phyloP scores from a whole-genome alignment of 2,329 filamentous ascomycete genomes.

The Pyrenophora seminiperda region DNA sequence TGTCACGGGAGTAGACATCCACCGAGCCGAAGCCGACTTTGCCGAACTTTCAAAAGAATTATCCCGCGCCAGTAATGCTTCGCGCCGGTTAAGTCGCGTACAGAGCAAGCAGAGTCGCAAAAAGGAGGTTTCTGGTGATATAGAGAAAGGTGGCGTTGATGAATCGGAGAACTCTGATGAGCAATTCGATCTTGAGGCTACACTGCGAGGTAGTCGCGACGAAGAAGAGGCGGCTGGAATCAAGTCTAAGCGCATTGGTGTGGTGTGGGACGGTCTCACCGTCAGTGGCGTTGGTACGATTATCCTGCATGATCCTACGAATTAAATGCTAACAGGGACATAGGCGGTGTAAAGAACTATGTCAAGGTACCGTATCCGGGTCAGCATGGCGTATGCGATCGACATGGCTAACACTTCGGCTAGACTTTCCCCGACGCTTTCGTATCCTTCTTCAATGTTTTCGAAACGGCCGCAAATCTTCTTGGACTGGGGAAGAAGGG shows the following conservation, averaged over 20 bases:
- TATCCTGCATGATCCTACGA: neutral
- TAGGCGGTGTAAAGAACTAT: slow-evolving; percentile 70
- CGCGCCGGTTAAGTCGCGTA: slow-evolving; percentile 50
- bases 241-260: slow-evolving; percentile 72
- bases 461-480: slow-evolving; percentile 66
- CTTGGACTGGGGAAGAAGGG: slow-evolving; percentile 71
- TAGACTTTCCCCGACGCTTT: slow-evolving; percentile 79
- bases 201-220: slow-evolving; percentile 71
- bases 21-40: slow-evolving; percentile 72
- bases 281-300: slow-evolving; percentile 70
- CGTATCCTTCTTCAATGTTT: slow-evolving; percentile 75
- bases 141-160: slow-evolving; percentile 60
- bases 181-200: slow-evolving; percentile 76
- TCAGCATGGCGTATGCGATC: slow-evolving; percentile 16
- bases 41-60: slow-evolving; percentile 63
- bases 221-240: slow-evolving; percentile 80
- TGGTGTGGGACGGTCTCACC: slow-evolving; percentile 77
- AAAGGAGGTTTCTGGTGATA: slow-evolving; percentile 51
- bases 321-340: slow-evolving; percentile 4
- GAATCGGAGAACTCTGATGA: slow-evolving; percentile 45
- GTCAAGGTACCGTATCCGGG: slow-evolving; percentile 47
- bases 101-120: slow-evolving; percentile 54
- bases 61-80: slow-evolving; percentile 47
- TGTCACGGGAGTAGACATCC: slow-evolving; percentile 60
- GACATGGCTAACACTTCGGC: slow-evolving; percentile 15